phyloP scores from a whole-genome alignment of 1,139 yeast species.

The Diutina ranongensis region DNA sequence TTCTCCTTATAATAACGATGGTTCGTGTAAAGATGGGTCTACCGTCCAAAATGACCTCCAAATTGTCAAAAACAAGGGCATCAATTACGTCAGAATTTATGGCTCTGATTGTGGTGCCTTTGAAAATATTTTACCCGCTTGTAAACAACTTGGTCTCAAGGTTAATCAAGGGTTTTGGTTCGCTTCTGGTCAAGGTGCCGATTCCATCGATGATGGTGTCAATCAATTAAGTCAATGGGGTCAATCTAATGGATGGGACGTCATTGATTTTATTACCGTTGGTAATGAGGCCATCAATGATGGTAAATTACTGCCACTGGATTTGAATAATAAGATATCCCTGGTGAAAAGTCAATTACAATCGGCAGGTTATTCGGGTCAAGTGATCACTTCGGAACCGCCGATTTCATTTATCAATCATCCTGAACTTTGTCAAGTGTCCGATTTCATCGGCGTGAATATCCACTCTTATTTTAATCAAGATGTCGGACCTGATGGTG shows the following conservation, averaged over 20 bases:
- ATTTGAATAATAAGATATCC: slow-evolving; percentile 50
- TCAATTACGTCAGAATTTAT: slow-evolving; percentile 57
- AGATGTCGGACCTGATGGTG: slow-evolving; percentile 44
- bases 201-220: slow-evolving; percentile 55
- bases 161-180: slow-evolving; percentile 90
- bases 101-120: slow-evolving; percentile 78
- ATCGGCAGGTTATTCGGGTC: slow-evolving; percentile 68
- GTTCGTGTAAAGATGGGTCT: slow-evolving; percentile 49
- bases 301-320: slow-evolving; percentile 44
- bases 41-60: slow-evolving; percentile 50
- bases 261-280: slow-evolving; percentile 62
- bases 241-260: slow-evolving; percentile 48
- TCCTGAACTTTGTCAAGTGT: slow-evolving; percentile 56
- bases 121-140: slow-evolving; percentile 51
- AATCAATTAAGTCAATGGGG: slow-evolving; percentile 41
- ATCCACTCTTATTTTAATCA: slow-evolving; percentile 79
- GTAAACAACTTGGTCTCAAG: slow-evolving; percentile 48
- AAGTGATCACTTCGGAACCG: slow-evolving; percentile 77
- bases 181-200: slow-evolving; percentile 40
- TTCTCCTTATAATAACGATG: slow-evolving; percentile 66
- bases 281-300: slow-evolving; percentile 81
- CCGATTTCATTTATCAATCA: slow-evolving; percentile 57
- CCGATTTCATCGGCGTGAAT: slow-evolving; percentile 70
- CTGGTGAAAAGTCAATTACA: slow-evolving; percentile 47
- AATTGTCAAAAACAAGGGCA: slow-evolving; percentile 47